phyloP scores from a whole-genome alignment of 2,329 filamentous ascomycete species.

The Trichoderma sp. region DNA sequence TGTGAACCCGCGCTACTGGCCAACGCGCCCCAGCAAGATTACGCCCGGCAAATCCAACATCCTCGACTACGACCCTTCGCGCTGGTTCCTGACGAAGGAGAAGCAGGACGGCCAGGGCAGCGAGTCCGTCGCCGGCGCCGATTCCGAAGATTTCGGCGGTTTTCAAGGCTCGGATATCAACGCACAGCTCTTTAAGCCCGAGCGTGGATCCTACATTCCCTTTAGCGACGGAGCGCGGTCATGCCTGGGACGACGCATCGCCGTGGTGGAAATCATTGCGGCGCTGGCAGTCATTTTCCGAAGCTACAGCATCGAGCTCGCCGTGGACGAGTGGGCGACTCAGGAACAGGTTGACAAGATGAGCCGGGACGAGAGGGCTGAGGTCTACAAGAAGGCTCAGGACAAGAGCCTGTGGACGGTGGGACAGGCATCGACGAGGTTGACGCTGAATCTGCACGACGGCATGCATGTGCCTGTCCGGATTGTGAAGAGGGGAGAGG shows the following conservation, averaged over 20 bases:
- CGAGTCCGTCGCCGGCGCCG: conserved; percentile 31
- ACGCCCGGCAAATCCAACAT: conserved; percentile 52
- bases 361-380: conserved; percentile 43
- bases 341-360: conserved; percentile 54
- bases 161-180: conserved; percentile 60
- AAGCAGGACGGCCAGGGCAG: conserved; percentile 30
- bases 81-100: conserved; percentile 57
- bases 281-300: conserved; percentile 54
- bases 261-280: conserved; percentile 57
- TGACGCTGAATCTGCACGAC: conserved; percentile 67
- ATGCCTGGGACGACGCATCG: conserved; percentile 57
- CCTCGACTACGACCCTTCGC: conserved; percentile 66
- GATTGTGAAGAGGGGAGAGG: conserved; percentile 65
- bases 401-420: conserved; percentile 52
- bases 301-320: conserved; percentile 66
- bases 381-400: conserved; percentile 61
- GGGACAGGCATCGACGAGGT: conserved; percentile 54
- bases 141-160: conserved; percentile 56
- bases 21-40: conserved; percentile 47
- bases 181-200: conserved; percentile 57
- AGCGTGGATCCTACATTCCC: conserved; percentile 54
- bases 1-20: conserved; percentile 72
- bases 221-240: conserved; percentile 58
- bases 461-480: conserved; percentile 62
- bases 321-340: conserved; percentile 57